Evolutionary conservation across 2,329 filamentous ascomycete species (phyloP), one percentile per base, ranked within the genome.

Genomic region (Didymellaceae sp.): DNA sequence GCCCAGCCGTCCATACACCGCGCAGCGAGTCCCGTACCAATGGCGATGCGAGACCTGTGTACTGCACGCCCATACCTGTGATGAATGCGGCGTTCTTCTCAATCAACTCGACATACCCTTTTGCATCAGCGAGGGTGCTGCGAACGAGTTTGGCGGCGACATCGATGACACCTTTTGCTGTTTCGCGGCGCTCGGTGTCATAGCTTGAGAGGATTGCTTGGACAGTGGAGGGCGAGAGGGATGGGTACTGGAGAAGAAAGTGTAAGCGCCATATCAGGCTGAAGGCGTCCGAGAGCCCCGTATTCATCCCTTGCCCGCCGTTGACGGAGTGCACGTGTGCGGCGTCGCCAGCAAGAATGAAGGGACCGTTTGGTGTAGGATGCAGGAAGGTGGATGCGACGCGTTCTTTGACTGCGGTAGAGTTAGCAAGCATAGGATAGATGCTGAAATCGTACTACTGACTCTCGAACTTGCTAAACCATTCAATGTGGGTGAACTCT

Each of bases 381-480:
- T 57, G 52, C 13, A 60, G 31, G 40, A 58, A 54, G 16, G 52
- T 55, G 5, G 39, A 34, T 6, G 57, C 59, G 13, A 62, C 48
- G 16, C 59, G 59, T 39, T 62, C 59, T 41, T 60, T 60, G 55
- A 62, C 55, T 58, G 24, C 9, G 13, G 5, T 13, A 28, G 13
- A 10, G 40, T 18, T 22, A 21, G 24, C 6, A 10, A 17, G 17
- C 18, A 14, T 5, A 13, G 7, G 16, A 6, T n/a, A 21, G 11
- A 20, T 22, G 32, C n/a, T 13, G 9, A 5, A 6, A 13, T 13
- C 4, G n/a, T 6, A 11, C 7, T 20, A 50, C 72, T 49, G 62
- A 76, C 77, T 75, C 24, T 78, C 75, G 38, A 80, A 80, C 4
- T 76, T 79, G 54, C 77, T 80, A 58, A 78, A 80, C 78, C 78